Evolutionary conservation across 1,284 basidiomycete genomes (phyloP).

Genomic region (Pseudozyma hubeiensis): DNA sequence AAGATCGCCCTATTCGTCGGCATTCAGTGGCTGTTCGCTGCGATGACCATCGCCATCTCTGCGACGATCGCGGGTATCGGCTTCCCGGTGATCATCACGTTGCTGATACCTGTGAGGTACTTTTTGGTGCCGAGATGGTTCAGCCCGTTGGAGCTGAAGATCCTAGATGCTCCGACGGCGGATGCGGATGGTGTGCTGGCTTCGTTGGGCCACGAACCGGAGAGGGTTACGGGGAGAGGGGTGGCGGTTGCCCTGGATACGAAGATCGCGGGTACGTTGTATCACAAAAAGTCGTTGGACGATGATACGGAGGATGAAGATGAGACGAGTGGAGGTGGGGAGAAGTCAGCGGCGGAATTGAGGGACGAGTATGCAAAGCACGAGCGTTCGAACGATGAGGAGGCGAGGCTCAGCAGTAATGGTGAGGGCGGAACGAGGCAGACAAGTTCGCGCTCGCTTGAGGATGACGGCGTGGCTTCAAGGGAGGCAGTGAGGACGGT

Average conservation of each 20-base stretch:
- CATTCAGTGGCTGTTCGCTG: slow-evolving; percentile 87
- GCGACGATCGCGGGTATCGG: slow-evolving; percentile 84
- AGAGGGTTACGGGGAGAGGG: slow-evolving; percentile 57
- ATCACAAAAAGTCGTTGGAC: slow-evolving; percentile 35
- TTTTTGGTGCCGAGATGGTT: slow-evolving; percentile 82
- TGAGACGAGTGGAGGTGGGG: slow-evolving; percentile 5
- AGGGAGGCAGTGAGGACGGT: slow-evolving; percentile 21
- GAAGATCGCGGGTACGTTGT: slow-evolving; percentile 54
- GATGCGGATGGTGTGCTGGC: slow-evolving; percentile 68
- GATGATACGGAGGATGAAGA: slow-evolving; percentile 35
- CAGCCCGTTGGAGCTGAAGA: slow-evolving; percentile 80
- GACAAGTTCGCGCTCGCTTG: background rate
- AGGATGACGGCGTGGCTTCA: background rate
- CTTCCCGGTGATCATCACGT: slow-evolving; percentile 88
- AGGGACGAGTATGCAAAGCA: slow-evolving; percentile 17
- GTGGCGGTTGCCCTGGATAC: slow-evolving; percentile 57
- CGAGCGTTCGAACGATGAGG: slow-evolving; percentile 18
- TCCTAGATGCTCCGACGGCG: slow-evolving; percentile 88
- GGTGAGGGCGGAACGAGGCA: background rate
- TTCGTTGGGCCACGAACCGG: slow-evolving; percentile 59
- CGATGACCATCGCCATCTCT: slow-evolving; percentile 88
- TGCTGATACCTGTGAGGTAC: slow-evolving; percentile 85
- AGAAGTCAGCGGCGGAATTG: slow-evolving; percentile 26
- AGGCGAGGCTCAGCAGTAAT: slow-evolving; percentile 4
- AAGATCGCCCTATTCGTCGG: slow-evolving; percentile 81